Evolutionary conservation across 1,284 basidiomycete genomes (phyloP), one percentile per base, ranked within the genome.

Genomic region (Papiliotrema flavescens): DNA sequence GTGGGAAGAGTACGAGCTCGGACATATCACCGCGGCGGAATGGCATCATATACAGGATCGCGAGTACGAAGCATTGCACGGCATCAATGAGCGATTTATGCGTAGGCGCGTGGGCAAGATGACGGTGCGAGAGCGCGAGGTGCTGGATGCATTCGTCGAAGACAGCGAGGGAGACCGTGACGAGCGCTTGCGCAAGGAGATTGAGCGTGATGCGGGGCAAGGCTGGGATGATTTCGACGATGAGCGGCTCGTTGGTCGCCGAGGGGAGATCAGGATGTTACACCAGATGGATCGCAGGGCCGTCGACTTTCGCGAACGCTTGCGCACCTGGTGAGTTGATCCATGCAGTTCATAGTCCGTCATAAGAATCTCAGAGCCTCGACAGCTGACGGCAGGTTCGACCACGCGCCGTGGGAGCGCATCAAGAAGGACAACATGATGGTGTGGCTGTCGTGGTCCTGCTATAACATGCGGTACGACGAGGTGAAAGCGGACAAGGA

Each of bases 371-470:
- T 5, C 28, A 32, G 28, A 32, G 28, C 28, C 28, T 32, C 11
- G 28, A 6, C 5, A 5, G 17, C 43, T 28, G 43, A 35, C 24
- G 24, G 51, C 58, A 79, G 89, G 90, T 90, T 93, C 74, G 76
- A 82, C 61, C 84, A 85, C 64, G 82, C 80, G 13, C 82, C 85
- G 2, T 92, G 88, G 88, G 85, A 86, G 0, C 78, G 81, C 8
- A 82, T 95, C 52, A 82, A 79, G 44, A 79, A 78, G 19, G 79
- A 83, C 40, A 84, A 91, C 67, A 79, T 91, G 54, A 80, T 80
- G 42, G 79, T 83, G 54, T 95, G 90, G 89, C 76, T 95, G 24
- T 85, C 89, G 54, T 95, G 91, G 91, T 82, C 84, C 15, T 85
- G 88, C 62, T 93, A 86, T 74, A 86, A 86, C 61, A 77, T 81